A percentile compares a stretch with the other conserved stretches of the same genome.
Conservation (phyloP, 371 early-diverging fungal genomes). For the Mortierella sp. region DNA sequence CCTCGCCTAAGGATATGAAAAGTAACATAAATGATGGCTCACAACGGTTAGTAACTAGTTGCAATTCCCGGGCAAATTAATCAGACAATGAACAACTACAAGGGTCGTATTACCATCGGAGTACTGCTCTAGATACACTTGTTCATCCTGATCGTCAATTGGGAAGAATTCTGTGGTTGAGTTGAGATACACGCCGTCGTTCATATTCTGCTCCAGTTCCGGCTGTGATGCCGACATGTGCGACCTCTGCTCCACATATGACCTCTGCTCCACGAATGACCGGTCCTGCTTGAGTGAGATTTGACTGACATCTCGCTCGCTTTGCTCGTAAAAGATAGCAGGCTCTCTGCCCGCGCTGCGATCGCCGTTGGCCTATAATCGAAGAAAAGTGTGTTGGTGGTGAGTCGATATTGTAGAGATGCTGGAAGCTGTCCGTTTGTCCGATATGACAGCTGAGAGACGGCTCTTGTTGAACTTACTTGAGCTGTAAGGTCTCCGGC, state of each 20-base stretch:
- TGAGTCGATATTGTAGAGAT: not conserved
- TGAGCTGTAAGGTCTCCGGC: conserved; percentile 3
- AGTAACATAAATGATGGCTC: not conserved
- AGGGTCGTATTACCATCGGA: conserved; percentile 36
- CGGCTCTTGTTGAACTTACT: conserved; percentile 5
- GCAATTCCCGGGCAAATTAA: not conserved
- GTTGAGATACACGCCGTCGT: conserved; percentile 44
- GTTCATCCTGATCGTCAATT: conserved; percentile 50
- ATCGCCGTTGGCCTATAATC: conserved; percentile 12
- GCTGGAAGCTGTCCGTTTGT: not conserved
- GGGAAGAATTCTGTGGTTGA: conserved; percentile 54
- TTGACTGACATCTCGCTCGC: conserved; percentile 15
- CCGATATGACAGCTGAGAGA: not conserved
- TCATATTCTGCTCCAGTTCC: conserved; percentile 21
- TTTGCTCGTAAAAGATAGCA: conserved; percentile 4
- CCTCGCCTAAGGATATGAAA: conserved; percentile 19
- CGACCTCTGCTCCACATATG: conserved; percentile 44
- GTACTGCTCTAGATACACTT: conserved; percentile 51
- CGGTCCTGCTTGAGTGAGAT: conserved; percentile 31
- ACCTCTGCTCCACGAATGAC: conserved; percentile 30
- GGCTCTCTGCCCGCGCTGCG: conserved; percentile 5
- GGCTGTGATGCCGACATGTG: conserved; percentile 17
- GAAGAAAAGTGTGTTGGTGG: not conserved
- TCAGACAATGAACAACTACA: not conserved
- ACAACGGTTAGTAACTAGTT: not conserved